Evolutionary conservation across 768 basidiomycete species (phyloP), one percentile per base, ranked within the genome.

Genomic region (Boletus barrowsii): DNA sequence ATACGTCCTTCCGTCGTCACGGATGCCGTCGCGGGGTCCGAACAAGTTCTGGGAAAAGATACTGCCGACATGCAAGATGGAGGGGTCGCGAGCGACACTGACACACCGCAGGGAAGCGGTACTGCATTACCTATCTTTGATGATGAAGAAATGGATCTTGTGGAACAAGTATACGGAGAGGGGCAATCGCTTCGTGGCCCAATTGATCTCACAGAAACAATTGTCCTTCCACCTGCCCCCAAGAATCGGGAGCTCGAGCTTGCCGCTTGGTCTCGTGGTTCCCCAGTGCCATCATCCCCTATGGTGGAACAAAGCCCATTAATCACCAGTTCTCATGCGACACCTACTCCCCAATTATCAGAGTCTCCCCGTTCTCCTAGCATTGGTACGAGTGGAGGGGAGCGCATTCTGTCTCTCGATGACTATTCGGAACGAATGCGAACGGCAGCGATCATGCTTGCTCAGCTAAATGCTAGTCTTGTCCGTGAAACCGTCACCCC

Each of bases 351-450:
- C 15, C 22, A 42, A 17, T 10, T 35, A 5, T 33, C 54, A 29
- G 59, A 60, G 14, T 42, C 48, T 11, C 37, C 35, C 17, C 51
- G 29, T 39, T 57, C 52, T 37, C 45, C 58, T 18, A 47, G 40
- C 30, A 47, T 33, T 3, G 45, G 15, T 35, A 6, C 44, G 17
- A 53, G 47, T 20, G 54, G 47, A 46, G 45, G 47, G n/a, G 62
- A 64, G n/a, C 53, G 37, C 33, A 46, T 59, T 24, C 74, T 98
- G 14, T 93, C 94, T 1, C 76, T 99, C 22, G 96, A 99, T 62
- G 96, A 99, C 61, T 99, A 99, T 73, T 96, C 96, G 1, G 93
- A 98, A 61, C 84, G 97, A 47, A 99, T 99, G 97, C 85, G 93
- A 9, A 97, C 94, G 10, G 97, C 97, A 10, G 97, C 97, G 10